A percentile compares a stretch with the other conserved stretches of the same genome.
Evolutionary conservation across 805 yeast species (phyloP).

Genomic region (Starmerella stigmatis): DNA sequence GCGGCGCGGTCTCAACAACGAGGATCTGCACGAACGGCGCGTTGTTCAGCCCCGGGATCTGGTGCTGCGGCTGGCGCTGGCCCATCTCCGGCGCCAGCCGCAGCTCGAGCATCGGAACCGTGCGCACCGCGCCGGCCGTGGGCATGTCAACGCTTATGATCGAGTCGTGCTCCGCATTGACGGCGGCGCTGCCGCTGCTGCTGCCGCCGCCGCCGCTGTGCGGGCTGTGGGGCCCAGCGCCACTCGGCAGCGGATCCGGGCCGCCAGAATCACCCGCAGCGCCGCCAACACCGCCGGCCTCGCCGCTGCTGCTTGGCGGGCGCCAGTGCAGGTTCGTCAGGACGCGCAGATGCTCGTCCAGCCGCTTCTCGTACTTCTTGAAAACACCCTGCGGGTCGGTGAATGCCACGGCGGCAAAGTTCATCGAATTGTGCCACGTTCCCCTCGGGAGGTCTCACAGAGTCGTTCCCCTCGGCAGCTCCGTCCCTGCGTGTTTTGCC

Average conservation of each 20-base stretch:
- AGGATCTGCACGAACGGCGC: conserved; percentile 55
- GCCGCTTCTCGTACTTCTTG: conserved; percentile 36
- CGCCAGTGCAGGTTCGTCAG: conserved; percentile 62
- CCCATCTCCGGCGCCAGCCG: conserved; percentile 45
- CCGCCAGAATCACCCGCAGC: not conserved
- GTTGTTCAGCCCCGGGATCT: conserved; percentile 33
- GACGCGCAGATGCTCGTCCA: conserved; percentile 39
- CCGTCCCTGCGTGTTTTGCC: too few species aligned
- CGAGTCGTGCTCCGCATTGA: too few species aligned
- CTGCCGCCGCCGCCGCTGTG: not conserved
- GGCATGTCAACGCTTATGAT: not conserved
- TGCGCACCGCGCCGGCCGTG: conserved; percentile 33
- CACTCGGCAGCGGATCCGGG: not conserved
- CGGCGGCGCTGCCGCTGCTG: not conserved
- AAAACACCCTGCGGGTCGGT: conserved; percentile 66
- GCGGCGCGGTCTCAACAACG: conserved; percentile 52
- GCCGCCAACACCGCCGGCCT: not conserved
- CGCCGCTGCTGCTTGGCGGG: conserved; percentile 32
- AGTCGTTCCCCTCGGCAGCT: too few species aligned
- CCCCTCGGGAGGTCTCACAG: too few species aligned
- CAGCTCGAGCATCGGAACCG: conserved; percentile 51
- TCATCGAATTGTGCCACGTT: too few species aligned
- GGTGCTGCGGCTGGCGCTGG: conserved; percentile 35
- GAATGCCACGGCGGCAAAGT: conserved; percentile 39
- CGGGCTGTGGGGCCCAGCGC: not conserved